Conservation (phyloP, 2,329 filamentous ascomycete species). For the Botrytis elliptica region DNA sequence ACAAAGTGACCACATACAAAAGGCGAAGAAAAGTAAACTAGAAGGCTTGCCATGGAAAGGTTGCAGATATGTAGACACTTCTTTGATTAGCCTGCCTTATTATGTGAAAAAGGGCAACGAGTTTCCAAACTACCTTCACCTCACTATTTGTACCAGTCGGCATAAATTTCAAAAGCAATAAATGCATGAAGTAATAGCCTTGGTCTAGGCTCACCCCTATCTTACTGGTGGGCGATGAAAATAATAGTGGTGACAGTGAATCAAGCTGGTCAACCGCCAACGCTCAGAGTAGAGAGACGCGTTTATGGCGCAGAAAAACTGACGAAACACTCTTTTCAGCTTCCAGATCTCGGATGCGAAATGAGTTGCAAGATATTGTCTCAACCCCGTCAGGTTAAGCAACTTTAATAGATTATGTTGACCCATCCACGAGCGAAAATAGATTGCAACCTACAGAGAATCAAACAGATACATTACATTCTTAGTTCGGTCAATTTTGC, state of each 20-base stretch:
- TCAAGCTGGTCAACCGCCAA: neutral
- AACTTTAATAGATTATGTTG: neutral
- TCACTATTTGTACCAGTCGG: neutral
- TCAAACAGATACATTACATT: neutral
- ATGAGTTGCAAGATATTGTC: neutral
- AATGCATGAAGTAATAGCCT: neutral
- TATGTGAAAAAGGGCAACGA: neutral
- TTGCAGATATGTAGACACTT: neutral
- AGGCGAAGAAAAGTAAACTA: neutral
- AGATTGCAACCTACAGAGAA: neutral
- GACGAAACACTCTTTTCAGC: neutral
- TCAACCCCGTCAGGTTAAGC: neutral
- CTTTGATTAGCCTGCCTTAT: neutral
- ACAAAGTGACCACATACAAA: neutral
- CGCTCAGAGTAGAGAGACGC: neutral
- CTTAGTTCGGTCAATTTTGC: neutral
- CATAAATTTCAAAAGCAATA: neutral
- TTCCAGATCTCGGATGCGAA: neutral
- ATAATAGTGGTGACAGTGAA: neutral
- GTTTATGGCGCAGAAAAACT: neutral
- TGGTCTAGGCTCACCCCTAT: neutral
- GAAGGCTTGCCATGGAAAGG: neutral
- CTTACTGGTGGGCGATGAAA: neutral
- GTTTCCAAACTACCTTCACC: neutral
- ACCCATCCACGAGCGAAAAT: neutral